These are phyloP conservation scores for Tulasnella calospora DNA, from an alignment of 768 basidiomycete species.

Conservation along the genomic window DNA sequence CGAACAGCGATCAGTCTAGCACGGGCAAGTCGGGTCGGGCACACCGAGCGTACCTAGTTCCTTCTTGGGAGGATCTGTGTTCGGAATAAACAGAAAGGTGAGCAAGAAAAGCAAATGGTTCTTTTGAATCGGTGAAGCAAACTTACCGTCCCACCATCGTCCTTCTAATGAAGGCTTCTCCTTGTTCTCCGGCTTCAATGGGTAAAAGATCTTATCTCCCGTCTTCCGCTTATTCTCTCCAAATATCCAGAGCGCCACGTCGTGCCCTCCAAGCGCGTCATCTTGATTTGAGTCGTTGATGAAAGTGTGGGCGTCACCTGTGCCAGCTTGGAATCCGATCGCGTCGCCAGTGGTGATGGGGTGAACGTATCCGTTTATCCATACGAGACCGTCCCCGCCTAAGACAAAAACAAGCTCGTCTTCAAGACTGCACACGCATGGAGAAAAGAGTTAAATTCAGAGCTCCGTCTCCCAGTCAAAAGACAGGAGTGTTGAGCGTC, in stretches of 20 bases:
- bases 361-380: slow-evolving; percentile 30
- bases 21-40: not conserved
- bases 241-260: slow-evolving; percentile 30
- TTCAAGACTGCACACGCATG: slow-evolving; percentile 26
- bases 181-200: slow-evolving; percentile 22
- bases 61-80: not conserved
- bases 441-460: not conserved
- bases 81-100: not conserved
- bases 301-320: slow-evolving; percentile 30
- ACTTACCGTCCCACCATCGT: slow-evolving; percentile 30
- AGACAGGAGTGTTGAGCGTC: too few species aligned
- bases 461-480: too few species aligned
- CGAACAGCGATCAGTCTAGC: not conserved
- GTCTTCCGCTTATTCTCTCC: slow-evolving; percentile 28
- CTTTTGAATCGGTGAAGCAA: not conserved
- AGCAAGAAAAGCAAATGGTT: not conserved
- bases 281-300: slow-evolving; percentile 31
- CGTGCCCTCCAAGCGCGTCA: slow-evolving; percentile 22
- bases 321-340: slow-evolving; percentile 29
- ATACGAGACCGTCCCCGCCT: slow-evolving; percentile 28
- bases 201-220: slow-evolving; percentile 30
- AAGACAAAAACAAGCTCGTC: slow-evolving; percentile 30
- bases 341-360: slow-evolving; percentile 28
- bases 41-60: not conserved
- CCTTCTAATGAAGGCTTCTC: not conserved